Evolutionary conservation across 192 early-diverging fungal species (phyloP).

Genomic region (Backusella psychrophila): DNA sequence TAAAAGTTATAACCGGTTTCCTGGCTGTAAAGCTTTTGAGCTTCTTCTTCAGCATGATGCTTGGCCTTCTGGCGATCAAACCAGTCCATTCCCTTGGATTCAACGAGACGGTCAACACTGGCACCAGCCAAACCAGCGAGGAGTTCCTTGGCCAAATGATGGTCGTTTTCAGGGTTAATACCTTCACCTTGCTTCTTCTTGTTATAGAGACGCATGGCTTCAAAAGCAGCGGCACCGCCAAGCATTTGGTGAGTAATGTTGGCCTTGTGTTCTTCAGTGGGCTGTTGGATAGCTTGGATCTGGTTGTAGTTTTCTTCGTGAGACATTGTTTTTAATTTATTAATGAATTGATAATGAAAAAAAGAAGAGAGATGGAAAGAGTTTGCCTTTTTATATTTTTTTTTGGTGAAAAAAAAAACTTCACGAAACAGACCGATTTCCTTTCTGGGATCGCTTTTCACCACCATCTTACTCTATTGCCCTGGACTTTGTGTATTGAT

Average conservation of each 20-base stretch:
- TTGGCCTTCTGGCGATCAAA: conserved; percentile 40
- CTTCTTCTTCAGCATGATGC: conserved; percentile 29
- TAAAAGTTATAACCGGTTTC: conserved; percentile 5
- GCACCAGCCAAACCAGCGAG: conserved; percentile 46
- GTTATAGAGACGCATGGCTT: conserved; percentile 45
- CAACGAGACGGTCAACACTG: conserved; percentile 36
- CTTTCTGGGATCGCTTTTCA: background rate
- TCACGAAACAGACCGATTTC: background rate
- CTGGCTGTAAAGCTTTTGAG: conserved; percentile 27
- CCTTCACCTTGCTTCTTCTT: conserved; percentile 3
- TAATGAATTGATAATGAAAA: background rate
- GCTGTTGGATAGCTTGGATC: conserved; percentile 12
- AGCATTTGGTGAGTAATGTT: conserved; percentile 36
- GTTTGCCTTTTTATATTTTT: background rate
- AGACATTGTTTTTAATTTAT: conserved; percentile 1
- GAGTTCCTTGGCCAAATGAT: conserved; percentile 41
- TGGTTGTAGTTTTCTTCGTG: conserved; percentile 26
- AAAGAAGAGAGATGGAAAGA: background rate
- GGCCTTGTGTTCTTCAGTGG: conserved; percentile 23
- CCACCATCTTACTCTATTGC: background rate
- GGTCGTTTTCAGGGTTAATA: conserved; percentile 4
- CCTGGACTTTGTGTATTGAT: background rate
- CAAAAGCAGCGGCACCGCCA: conserved; percentile 52
- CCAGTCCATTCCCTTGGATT: conserved; percentile 45
- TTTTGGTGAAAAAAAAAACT: background rate